Evolutionary conservation across 345 rosid species (phyloP).

Genomic region (Sisymbrium altissimum): DNA sequence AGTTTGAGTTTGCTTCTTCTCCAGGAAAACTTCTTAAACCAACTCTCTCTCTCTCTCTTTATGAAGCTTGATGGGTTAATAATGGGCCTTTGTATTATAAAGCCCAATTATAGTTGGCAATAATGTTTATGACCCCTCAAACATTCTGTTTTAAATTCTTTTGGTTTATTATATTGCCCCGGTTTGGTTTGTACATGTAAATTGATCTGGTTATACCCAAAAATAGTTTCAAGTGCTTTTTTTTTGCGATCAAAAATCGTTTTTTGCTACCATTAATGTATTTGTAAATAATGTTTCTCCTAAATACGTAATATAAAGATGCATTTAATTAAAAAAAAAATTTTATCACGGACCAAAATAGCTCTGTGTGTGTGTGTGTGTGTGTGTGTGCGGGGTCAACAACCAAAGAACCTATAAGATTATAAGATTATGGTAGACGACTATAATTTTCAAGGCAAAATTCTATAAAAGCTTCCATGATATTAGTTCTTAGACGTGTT

Average conservation of each 20-base stretch:
- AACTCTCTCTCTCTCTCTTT: not conserved
- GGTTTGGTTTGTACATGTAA: not conserved
- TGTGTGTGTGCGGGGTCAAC: too few species aligned
- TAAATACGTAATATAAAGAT: not conserved
- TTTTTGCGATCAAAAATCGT: not conserved
- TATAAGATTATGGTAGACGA: too few species aligned
- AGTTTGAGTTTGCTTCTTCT: conserved; percentile 29
- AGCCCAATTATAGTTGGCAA: conserved; percentile 6
- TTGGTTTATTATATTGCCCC: not conserved
- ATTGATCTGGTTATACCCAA: not conserved
- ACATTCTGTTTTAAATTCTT: not conserved
- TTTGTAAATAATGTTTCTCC: not conserved
- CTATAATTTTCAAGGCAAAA: not conserved
- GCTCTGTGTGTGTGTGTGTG: not conserved
- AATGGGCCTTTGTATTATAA: not conserved
- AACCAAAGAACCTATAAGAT: not conserved
- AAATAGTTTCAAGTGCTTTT: not conserved
- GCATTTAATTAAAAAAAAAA: not conserved
- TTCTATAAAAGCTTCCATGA: not conserved
- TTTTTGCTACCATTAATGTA: not conserved
- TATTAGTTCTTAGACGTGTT: not conserved
- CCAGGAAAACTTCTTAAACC: conserved; percentile 24
- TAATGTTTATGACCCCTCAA: not conserved
- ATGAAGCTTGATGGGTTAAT: not conserved
- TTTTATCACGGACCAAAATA: not conserved